These are phyloP conservation scores for Keithomyces neogunnii DNA, from an alignment of 2,329 filamentous ascomycete genomes.

Conservation along the genomic window DNA sequence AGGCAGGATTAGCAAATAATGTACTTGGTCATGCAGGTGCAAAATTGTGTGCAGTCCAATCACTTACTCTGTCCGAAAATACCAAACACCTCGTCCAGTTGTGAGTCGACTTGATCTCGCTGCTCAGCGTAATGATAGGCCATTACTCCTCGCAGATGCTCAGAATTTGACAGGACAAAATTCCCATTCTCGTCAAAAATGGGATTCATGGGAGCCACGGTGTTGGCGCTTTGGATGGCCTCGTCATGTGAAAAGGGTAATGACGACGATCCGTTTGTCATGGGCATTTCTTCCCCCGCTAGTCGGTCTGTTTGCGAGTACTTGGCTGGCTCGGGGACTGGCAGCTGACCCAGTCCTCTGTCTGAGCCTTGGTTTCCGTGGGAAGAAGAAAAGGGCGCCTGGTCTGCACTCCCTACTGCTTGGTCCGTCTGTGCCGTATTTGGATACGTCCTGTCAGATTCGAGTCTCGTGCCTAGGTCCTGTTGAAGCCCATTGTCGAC, in stretches of 20 bases:
- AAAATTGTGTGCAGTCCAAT: not conserved
- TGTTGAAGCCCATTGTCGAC: conserved; percentile 4
- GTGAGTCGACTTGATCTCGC: conserved; percentile 2
- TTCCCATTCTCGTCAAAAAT: not conserved
- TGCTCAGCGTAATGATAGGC: conserved; percentile 2
- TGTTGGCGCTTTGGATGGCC: not conserved
- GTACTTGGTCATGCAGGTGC: not conserved
- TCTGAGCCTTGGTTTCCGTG: not conserved
- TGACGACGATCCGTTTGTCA: not conserved
- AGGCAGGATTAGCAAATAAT: not conserved
- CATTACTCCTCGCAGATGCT: not conserved
- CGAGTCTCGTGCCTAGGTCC: not conserved
- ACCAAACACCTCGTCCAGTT: conserved; percentile 4
- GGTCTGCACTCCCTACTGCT: not conserved
- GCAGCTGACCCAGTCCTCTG: not conserved
- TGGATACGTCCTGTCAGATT: not conserved
- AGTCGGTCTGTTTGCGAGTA: not conserved
- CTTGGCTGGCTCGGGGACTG: not conserved
- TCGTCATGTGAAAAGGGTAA: not conserved
- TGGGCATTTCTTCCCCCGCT: not conserved
- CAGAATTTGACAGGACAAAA: not conserved
- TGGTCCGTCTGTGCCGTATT: not conserved
- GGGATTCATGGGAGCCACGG: not conserved
- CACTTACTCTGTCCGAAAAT: conserved; percentile 5
- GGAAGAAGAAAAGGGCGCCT: not conserved